phyloP scores from a whole-genome alignment of 2,329 filamentous ascomycete genomes.

The Chaetomiaceae sp. region DNA sequence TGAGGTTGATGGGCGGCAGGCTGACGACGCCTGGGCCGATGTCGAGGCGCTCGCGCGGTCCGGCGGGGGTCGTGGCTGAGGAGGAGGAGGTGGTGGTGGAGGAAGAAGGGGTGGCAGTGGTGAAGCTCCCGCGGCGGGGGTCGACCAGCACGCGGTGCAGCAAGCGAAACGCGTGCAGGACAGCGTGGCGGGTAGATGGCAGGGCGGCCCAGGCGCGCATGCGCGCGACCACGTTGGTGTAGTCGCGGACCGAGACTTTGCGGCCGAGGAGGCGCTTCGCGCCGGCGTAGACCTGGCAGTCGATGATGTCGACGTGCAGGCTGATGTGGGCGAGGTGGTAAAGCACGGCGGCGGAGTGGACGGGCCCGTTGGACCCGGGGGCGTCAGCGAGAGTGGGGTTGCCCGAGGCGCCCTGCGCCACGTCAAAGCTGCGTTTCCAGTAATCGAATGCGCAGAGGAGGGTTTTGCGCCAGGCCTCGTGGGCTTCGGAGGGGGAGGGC shows the following conservation, averaged over 20 bases:
- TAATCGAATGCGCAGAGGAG: constrained; percentile 75
- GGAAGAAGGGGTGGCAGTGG: no score
- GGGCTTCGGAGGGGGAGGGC: constrained; percentile 50
- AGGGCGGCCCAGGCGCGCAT: constrained; percentile 77
- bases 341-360: constrained; percentile 72
- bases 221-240: constrained; percentile 62
- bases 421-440: constrained; percentile 82
- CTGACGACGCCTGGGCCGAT: constrained; percentile 23
- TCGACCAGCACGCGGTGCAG: constrained; percentile 66
- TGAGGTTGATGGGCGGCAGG: constrained; percentile 33
- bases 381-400: constrained; percentile 30
- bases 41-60: constrained; percentile 16
- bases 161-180: constrained; percentile 78
- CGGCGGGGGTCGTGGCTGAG: no score
- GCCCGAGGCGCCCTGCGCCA: constrained; percentile 46
- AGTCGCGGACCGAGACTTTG: constrained; percentile 70
- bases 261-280: constrained; percentile 71
- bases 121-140: constrained; percentile 36
- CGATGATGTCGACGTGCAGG: constrained; percentile 80
- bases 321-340: constrained; percentile 87
- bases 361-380: constrained; percentile 53
- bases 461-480: constrained; percentile 73
- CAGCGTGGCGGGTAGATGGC: constrained; percentile 69
- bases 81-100: no score
- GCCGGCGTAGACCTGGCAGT: constrained; percentile 83